A percentile compares a stretch with the other conserved stretches of the same genome.
These are phyloP conservation scores for Monosporascus sp. DNA, from an alignment of 2,329 filamentous ascomycete species.

Conservation along the genomic window DNA sequence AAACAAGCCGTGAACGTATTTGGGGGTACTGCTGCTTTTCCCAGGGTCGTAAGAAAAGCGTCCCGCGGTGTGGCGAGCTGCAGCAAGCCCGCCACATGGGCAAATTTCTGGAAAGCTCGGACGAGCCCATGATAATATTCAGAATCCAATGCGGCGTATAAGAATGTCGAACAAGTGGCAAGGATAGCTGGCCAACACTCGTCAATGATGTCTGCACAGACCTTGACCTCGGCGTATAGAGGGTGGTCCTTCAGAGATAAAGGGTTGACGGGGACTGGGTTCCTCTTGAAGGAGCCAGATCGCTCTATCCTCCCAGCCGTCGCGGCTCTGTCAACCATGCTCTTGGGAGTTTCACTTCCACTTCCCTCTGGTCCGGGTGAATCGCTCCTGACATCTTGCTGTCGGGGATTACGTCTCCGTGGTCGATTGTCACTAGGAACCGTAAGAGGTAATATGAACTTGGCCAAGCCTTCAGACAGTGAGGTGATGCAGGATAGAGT, in stretches of 20 bases:
- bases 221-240: constrained; percentile 63
- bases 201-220: constrained; percentile 77
- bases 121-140: constrained; percentile 93
- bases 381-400: constrained; percentile 34
- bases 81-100: constrained; percentile 87
- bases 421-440: constrained; percentile 64
- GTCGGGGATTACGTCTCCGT: constrained; percentile 43
- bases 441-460: constrained; percentile 86
- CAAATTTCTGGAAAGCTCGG: constrained; percentile 88
- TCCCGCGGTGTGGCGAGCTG: constrained; percentile 82
- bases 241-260: constrained; percentile 69
- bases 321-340: constrained; percentile 22
- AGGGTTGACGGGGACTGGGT: constrained; percentile 79
- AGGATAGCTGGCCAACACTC: constrained; percentile 94
- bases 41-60: constrained; percentile 88
- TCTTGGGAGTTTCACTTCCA: constrained; percentile 22
- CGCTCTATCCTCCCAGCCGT: constrained; percentile 42
- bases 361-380: constrained; percentile 37
- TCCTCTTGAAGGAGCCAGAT: constrained; percentile 64
- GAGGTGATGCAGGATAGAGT: constrained; percentile 84
- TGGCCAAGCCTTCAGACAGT: constrained; percentile 86
- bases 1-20: constrained; percentile 62
- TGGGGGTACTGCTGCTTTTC: constrained; percentile 86
- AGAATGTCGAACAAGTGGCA: constrained; percentile 89
- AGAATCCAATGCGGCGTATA: constrained; percentile 85